Conservation (phyloP, 352 stramenopile genomes). For the Phytophthora sojae region DNA sequence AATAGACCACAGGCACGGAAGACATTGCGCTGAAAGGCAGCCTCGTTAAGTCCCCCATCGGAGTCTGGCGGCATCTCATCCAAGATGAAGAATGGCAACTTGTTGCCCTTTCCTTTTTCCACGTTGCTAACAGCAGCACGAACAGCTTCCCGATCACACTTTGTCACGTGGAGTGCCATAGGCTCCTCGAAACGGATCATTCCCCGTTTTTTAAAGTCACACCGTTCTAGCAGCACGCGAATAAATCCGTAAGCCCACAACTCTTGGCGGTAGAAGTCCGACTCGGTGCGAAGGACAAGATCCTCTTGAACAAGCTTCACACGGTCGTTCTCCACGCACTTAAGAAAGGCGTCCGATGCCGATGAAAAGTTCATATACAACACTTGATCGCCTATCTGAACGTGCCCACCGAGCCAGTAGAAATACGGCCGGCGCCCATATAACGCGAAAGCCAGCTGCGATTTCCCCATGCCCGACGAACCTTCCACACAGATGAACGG, state of each 20-base stretch:
- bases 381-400: background rate
- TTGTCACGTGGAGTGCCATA: background rate
- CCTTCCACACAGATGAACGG: no score
- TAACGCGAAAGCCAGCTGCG: background rate
- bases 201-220: background rate
- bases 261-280: background rate
- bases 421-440: background rate
- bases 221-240: background rate
- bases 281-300: background rate
- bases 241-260: background rate
- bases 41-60: background rate
- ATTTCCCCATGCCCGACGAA: background rate
- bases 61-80: background rate
- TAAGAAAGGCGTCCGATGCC: background rate
- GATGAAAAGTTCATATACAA: background rate
- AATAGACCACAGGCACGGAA: background rate
- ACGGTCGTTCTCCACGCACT: no score
- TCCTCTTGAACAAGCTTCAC: no score
- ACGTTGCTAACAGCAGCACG: background rate
- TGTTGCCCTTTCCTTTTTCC: background rate
- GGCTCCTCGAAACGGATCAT: background rate
- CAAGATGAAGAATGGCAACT: background rate
- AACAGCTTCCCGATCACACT: background rate
- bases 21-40: no score
- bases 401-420: background rate